Evolutionary conservation across 1,284 basidiomycete species (phyloP).

Genomic region (Polyporus tsugae): DNA sequence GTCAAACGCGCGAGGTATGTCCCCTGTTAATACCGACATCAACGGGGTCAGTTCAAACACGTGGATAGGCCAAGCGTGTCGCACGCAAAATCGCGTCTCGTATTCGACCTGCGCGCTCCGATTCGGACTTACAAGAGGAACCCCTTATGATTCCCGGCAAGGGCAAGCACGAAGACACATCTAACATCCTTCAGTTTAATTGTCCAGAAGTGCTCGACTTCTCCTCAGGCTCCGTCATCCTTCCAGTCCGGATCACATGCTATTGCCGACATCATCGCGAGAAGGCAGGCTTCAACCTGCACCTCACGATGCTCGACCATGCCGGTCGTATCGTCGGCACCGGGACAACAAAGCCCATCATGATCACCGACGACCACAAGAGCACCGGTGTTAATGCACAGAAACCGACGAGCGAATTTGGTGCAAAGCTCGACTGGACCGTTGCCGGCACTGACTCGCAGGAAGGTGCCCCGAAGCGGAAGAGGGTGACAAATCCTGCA

Average conservation of each 20-base stretch:
- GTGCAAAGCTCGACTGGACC: conserved; percentile 35
- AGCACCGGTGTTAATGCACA: conserved; percentile 59
- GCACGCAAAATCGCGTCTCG: conserved; percentile 86
- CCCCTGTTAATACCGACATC: conserved; percentile 22
- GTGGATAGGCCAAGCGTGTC: conserved; percentile 81
- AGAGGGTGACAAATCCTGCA: conserved; percentile 32
- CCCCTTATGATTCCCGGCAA: conserved; percentile 49
- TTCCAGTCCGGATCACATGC: conserved; percentile 97
- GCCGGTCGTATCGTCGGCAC: conserved; percentile 85
- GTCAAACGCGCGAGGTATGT: conserved; percentile 83
- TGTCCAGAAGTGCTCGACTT: conserved; percentile 94
- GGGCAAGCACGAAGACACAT: conserved; percentile 72
- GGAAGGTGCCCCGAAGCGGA: conserved; percentile 43
- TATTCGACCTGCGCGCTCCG: conserved; percentile 78
- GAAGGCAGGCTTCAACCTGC: conserved; percentile 95
- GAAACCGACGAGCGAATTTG: conserved; percentile 33
- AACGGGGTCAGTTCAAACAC: conserved; percentile 21
- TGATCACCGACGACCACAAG: conserved; percentile 99
- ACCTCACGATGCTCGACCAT: conserved; percentile 88
- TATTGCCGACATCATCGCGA: conserved; percentile 99
- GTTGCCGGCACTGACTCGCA: conserved; percentile 32
- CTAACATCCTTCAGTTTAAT: conserved; percentile 95
- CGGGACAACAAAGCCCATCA: conserved; percentile 90
- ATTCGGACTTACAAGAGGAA: conserved; percentile 75
- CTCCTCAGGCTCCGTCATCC: conserved; percentile 84